phyloP scores from a whole-genome alignment of 495 filamentous ascomycete species.

The Podospora australis region DNA sequence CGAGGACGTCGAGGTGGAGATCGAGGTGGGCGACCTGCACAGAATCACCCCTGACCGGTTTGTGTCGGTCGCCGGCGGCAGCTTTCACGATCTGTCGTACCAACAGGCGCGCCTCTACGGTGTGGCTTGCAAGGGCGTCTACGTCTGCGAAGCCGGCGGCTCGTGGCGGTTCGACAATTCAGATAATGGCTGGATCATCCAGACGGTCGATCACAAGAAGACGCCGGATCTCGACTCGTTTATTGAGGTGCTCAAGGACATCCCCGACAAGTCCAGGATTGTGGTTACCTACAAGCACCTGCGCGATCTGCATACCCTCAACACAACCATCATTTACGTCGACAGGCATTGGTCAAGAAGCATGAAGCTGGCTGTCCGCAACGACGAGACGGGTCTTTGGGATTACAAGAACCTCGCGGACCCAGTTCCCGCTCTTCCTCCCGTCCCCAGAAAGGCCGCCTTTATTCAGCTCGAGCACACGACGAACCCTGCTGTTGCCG shows the following conservation, averaged over 20 bases:
- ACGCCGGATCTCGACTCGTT: conserved; percentile 84
- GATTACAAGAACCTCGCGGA: conserved; percentile 84
- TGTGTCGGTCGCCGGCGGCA: conserved; percentile 84
- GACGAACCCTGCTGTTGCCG: conserved; percentile 82
- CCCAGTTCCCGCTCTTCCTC: conserved; percentile 64
- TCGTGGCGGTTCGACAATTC: conserved; percentile 91
- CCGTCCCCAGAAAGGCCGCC: conserved; percentile 67
- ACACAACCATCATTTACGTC: conserved; percentile 85
- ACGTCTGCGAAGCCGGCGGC: conserved; percentile 88
- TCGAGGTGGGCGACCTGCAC: conserved; percentile 85
- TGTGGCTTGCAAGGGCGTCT: conserved; percentile 85
- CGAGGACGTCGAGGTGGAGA: conserved; percentile 75
- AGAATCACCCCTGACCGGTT: conserved; percentile 93
- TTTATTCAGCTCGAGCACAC: conserved; percentile 88
- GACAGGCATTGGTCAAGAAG: conserved; percentile 93
- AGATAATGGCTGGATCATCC: conserved; percentile 87
- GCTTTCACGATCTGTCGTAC: conserved; percentile 94
- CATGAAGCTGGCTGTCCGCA: conserved; percentile 89
- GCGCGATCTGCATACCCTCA: conserved; percentile 86
- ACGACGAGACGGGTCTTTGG: conserved; percentile 87
- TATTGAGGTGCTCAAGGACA: conserved; percentile 80
- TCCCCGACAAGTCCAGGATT: conserved; percentile 84
- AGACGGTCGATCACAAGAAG: conserved; percentile 78
- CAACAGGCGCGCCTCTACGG: conserved; percentile 92
- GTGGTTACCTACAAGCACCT: conserved; percentile 95